Base-by-base conservation (phyloP, 345 rosid genomes). In the Salix dunnii region DNA sequence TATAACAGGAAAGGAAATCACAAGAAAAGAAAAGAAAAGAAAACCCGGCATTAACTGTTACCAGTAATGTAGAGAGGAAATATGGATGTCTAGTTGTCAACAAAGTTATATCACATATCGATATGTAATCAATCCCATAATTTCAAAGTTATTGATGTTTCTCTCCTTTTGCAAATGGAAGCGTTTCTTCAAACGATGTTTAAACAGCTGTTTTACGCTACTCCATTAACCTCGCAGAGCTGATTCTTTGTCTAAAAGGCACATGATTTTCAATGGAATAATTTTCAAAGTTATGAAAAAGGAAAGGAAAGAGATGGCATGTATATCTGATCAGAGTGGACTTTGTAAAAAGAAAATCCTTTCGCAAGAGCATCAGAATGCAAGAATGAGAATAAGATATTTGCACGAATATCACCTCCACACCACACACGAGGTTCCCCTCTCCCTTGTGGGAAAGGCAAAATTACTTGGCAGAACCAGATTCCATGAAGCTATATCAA, bases 341-440 rank as follows among this genome's bases (percentile, higher is more conserved):
- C 71, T 77, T 64, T 66, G 69, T 20, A 73, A 82, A 83, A 86
- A 81, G 38, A 30, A 25, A 78, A 33, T 31, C 72, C 80, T 68
- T 84, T 75, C 72, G 30, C 33, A 30, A 74, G 72, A 66, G 76
- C 49, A 80, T 53, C 70, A 35, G 65, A 33, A 72, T 76, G 63
- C 70, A 64, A 83, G 88, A 87, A 87, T 77, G 74, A 81, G 88
- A 83, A 83, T 78, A 73, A 66, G 60, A 76, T 77, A 48, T 80
- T 77, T 78, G 73, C 70, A 77, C 79, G 67, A 74, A 43, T 55
- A 76, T 79, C 75, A 68, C 74, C 76, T 76, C 74, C 67, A 70
- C 43, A 40, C 43, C 43, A 40, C 79, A 40, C 79, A 51, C 69
- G 67, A 69, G 82, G 76, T 72, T 76, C 40, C 65, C 61, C 7